Evolutionary conservation across 2,329 filamentous ascomycete genomes (phyloP), one percentile per base, ranked within the genome.

Genomic region (Sporothrix schenckii): DNA sequence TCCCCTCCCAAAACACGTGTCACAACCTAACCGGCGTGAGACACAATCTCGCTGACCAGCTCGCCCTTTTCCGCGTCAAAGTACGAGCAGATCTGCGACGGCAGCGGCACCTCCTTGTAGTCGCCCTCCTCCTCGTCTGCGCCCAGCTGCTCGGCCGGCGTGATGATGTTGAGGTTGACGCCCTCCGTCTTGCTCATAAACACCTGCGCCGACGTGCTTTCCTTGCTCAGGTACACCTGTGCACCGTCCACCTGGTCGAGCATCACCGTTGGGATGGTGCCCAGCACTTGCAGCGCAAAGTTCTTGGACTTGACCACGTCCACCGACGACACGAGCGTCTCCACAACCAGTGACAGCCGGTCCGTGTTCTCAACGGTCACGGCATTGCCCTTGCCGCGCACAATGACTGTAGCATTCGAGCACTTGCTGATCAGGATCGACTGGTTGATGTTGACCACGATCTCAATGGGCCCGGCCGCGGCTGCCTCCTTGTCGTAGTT

Each of bases 271-370:
- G 95, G 95, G 16, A 97, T 87, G 3, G 87, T 87, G 68, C 94
- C 94, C 69, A 96, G 83, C 68, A 99, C 92, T 81, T 97, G 93
- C n/a, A 98, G 84, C 16, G 93, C 94, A 78, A 99, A 97, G 80
- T 95, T 97, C 75, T 91, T 88, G 63, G 91, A 94, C 82, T 98
- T 98, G 84, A 99, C 95, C 30, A 97, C 92, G 77, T 99, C 95
- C 70, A 99, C 88, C 44, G 92, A 93, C 65, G 92, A 96, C 63
- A 98, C 92, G 13, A 98, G 88, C 0, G 89, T 92, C 76, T 98
- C 94, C 69, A 98, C 87, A 67, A 98, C 88, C 68, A 99, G 87
- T 39, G 92, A 96, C 21, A 96, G 84, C 66, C 92, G 90, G 61
- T 86, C 88, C 70, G 91, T 94, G 82, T 97, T 97, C 82, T 98